Conservation (phyloP, 352 stramenopile species). For the Phytophthora idaei region DNA sequence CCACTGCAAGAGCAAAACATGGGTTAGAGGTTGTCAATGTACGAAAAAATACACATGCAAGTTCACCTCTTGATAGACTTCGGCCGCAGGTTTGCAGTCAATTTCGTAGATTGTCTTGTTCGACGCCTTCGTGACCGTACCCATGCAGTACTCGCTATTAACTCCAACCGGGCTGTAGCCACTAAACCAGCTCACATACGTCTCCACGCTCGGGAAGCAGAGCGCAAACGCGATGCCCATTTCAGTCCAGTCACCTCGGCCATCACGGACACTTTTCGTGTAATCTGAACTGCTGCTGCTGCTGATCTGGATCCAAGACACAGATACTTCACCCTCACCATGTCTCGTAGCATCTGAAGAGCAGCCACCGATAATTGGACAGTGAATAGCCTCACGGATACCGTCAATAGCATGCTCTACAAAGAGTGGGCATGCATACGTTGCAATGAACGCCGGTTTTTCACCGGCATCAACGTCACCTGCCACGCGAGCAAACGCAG, state of each 20-base stretch:
- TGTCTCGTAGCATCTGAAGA: slow-evolving; percentile 82
- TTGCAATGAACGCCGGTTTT: slow-evolving; percentile 79
- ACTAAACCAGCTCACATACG: slow-evolving; percentile 88
- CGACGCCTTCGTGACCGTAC: slow-evolving; percentile 83
- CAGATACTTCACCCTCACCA: slow-evolving; percentile 62
- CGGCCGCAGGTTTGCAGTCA: slow-evolving; percentile 77
- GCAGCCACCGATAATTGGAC: slow-evolving; percentile 83
- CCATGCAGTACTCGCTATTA: slow-evolving; percentile 85
- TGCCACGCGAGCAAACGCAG: slow-evolving; percentile 57
- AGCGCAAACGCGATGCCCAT: slow-evolving; percentile 85
- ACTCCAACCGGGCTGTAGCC: slow-evolving; percentile 80
- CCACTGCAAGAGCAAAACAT: slow-evolving; percentile 47
- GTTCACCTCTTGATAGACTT: slow-evolving; percentile 81
- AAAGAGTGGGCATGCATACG: slow-evolving; percentile 83
- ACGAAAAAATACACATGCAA: not conserved
- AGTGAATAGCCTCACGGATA: slow-evolving; percentile 79
- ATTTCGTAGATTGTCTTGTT: slow-evolving; percentile 90
- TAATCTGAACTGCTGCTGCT: slow-evolving; percentile 84
- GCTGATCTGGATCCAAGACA: slow-evolving; percentile 89
- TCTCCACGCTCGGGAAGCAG: slow-evolving; percentile 87
- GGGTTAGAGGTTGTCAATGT: not conserved
- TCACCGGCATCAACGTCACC: slow-evolving; percentile 65
- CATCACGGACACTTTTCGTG: slow-evolving; percentile 76
- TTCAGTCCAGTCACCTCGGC: slow-evolving; percentile 77
- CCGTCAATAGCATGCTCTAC: slow-evolving; percentile 85